Evolutionary conservation across 768 basidiomycete species (phyloP).

Genomic region (Suillus cothurnatus): DNA sequence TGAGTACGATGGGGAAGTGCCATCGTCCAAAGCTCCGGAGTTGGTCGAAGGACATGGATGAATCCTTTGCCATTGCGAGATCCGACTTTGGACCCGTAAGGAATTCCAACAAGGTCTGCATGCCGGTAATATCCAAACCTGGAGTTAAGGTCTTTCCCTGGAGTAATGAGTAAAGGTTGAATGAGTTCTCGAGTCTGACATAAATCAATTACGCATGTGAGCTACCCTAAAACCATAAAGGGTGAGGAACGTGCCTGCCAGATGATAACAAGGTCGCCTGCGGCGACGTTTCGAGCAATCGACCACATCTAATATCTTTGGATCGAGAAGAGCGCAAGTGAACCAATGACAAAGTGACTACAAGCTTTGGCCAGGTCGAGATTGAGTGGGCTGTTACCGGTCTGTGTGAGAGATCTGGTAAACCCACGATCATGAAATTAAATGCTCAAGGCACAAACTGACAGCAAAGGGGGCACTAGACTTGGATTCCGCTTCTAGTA

Average conservation of each 20-base stretch:
- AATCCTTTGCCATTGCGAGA: slow-evolving; percentile 83
- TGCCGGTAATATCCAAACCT: slow-evolving; percentile 90
- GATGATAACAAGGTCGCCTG: slow-evolving; percentile 78
- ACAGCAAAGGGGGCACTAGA: slow-evolving; percentile 3
- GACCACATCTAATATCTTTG: slow-evolving; percentile 68
- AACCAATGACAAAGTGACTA: slow-evolving; percentile 2
- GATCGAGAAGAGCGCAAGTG: background rate
- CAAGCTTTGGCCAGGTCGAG: slow-evolving; percentile 17
- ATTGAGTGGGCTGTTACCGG: slow-evolving; percentile 24
- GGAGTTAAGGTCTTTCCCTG: slow-evolving; percentile 83
- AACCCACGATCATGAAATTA: slow-evolving; percentile 20
- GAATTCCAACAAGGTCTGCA: slow-evolving; percentile 81
- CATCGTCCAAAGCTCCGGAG: slow-evolving; percentile 97
- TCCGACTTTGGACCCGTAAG: slow-evolving; percentile 88
- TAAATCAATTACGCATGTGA: background rate
- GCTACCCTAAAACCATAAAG: slow-evolving; percentile 13
- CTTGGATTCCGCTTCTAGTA: background rate
- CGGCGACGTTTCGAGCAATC: slow-evolving; percentile 60
- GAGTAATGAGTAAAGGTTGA: slow-evolving; percentile 73
- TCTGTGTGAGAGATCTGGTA: slow-evolving; percentile 34
- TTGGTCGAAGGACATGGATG: slow-evolving; percentile 89
- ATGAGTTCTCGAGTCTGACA: slow-evolving; percentile 80
- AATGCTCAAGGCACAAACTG: slow-evolving; percentile 6
- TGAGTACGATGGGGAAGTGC: slow-evolving; percentile 97
- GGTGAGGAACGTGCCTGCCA: slow-evolving; percentile 63